These are phyloP conservation scores for Alternaria conjuncta DNA, from an alignment of 2,329 filamentous ascomycete genomes.

Conservation along the genomic window DNA sequence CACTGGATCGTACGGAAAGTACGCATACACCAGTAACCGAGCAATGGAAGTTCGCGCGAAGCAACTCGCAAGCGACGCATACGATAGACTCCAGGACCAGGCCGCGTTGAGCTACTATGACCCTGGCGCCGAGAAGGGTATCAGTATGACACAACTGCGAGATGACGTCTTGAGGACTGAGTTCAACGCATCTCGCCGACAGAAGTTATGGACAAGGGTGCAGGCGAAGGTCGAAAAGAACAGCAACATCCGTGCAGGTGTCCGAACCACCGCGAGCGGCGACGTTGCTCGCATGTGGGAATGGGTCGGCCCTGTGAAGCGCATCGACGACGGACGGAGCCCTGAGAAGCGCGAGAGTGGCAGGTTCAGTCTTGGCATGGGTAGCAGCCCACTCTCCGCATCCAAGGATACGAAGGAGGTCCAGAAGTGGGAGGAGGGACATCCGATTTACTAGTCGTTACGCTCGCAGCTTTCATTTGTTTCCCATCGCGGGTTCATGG, in stretches of 20 bases:
- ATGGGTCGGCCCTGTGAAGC: constrained; percentile 67
- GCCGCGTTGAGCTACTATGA: constrained; percentile 77
- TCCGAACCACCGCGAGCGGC: constrained; percentile 63
- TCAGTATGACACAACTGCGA: constrained; percentile 86
- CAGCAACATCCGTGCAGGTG: constrained; percentile 84
- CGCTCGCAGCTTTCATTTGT: constrained; percentile 1
- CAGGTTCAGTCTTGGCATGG: constrained; percentile 41
- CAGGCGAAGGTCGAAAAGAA: constrained; percentile 88
- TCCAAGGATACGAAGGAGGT: constrained; percentile 40
- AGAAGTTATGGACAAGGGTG: constrained; percentile 84
- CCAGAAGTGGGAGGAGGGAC: constrained; percentile 56
- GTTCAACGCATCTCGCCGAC: constrained; percentile 76
- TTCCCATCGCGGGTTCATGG: neutral
- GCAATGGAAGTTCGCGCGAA: constrained; percentile 77
- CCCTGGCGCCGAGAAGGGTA: constrained; percentile 72
- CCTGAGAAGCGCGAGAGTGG: constrained; percentile 40
- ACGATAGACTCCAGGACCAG: constrained; percentile 82
- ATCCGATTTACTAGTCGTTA: constrained; percentile 52
- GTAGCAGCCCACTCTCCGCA: constrained; percentile 39
- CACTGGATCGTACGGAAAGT: constrained; percentile 65
- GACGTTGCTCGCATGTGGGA: constrained; percentile 70
- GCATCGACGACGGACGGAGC: constrained; percentile 52
- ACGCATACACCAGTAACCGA: constrained; percentile 67
- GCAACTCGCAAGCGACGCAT: constrained; percentile 79
- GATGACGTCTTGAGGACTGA: constrained; percentile 88